A percentile compares a stretch with the other conserved stretches of the same genome.
phyloP scores from a whole-genome alignment of 1,284 basidiomycete species.

The Microbotryomycetes sp. region DNA sequence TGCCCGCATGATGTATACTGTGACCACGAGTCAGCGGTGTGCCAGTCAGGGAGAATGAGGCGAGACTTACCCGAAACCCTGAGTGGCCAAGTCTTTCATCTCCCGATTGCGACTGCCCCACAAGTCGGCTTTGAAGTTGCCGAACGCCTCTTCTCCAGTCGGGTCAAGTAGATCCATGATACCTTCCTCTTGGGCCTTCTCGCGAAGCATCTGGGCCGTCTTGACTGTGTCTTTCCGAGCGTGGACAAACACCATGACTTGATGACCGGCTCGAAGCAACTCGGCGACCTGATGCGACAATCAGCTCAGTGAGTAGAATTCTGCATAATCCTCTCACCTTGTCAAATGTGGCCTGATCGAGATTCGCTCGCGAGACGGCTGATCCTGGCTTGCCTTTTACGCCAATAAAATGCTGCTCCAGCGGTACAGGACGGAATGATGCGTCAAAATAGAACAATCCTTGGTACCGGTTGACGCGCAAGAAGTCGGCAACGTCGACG shows the following conservation, averaged over 20 bases:
- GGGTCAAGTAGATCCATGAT: slow-evolving; percentile 69
- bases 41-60: too few species aligned
- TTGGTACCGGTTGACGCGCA: slow-evolving; percentile 79
- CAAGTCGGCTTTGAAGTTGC: slow-evolving; percentile 69
- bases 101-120: slow-evolving; percentile 83
- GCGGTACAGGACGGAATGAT: slow-evolving; percentile 91
- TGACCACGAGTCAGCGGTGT: slow-evolving; percentile 35
- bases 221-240: slow-evolving; percentile 98
- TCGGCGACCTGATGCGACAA: slow-evolving; percentile 56
- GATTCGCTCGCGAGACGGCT: slow-evolving; percentile 65
- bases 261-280: slow-evolving; percentile 78
- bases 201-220: slow-evolving; percentile 74
- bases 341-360: slow-evolving; percentile 84
- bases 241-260: slow-evolving; percentile 99
- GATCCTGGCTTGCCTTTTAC: slow-evolving; percentile 86
- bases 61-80: slow-evolving; percentile 59
- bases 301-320: too few species aligned
- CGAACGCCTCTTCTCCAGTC: slow-evolving; percentile 66
- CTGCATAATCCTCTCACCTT: too few species aligned
- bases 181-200: slow-evolving; percentile 68
- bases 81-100: slow-evolving; percentile 89
- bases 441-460: slow-evolving; percentile 99
- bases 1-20: slow-evolving; percentile 92
- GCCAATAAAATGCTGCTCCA: slow-evolving; percentile 97
- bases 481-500: slow-evolving; percentile 90